Evolutionary conservation across 805 yeast species (phyloP).

Genomic region (Hanseniaspora meyeri): DNA sequence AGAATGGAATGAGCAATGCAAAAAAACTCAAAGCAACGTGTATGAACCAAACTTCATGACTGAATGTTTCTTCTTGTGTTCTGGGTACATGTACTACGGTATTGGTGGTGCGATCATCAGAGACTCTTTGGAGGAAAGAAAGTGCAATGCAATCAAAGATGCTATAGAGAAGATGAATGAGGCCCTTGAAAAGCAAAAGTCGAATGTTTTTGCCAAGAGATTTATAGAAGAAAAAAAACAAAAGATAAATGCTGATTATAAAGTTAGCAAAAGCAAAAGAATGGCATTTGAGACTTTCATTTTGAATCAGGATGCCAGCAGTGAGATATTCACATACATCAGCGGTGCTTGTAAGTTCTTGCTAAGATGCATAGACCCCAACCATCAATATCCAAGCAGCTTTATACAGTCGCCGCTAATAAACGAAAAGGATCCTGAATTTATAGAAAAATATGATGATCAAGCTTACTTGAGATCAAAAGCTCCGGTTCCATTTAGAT

Average conservation of each 20-base stretch:
- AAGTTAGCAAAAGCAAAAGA: conserved; percentile 5
- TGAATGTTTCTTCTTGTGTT: conserved; percentile 70
- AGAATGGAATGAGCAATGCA: conserved; percentile 38
- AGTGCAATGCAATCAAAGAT: conserved; percentile 36
- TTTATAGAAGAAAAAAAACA: conserved; percentile 34
- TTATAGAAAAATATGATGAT: conserved; percentile 60
- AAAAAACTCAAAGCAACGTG: conserved; percentile 28
- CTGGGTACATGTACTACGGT: conserved; percentile 78
- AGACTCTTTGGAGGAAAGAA: conserved; percentile 43
- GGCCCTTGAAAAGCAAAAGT: conserved; percentile 35
- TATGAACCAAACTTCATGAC: conserved; percentile 63
- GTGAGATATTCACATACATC: conserved; percentile 62
- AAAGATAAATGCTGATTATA: conserved; percentile 4
- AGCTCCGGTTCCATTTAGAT: conserved; percentile 67
- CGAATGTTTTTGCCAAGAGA: conserved; percentile 30
- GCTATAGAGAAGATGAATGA: conserved; percentile 29
- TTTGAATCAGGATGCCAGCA: conserved; percentile 42
- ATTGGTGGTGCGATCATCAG: conserved; percentile 61
- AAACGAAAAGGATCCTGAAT: conserved; percentile 37
- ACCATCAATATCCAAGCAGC: conserved; percentile 46
- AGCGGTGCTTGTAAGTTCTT: conserved; percentile 66
- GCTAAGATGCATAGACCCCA: conserved; percentile 60
- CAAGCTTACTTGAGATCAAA: conserved; percentile 53
- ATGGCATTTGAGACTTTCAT: conserved; percentile 45
- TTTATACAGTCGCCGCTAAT: conserved; percentile 45